Percentiles rank a stretch among this genome's conserved stretches.
Conservation (phyloP, 768 basidiomycete genomes). For the Leccinum disarticulatum region DNA sequence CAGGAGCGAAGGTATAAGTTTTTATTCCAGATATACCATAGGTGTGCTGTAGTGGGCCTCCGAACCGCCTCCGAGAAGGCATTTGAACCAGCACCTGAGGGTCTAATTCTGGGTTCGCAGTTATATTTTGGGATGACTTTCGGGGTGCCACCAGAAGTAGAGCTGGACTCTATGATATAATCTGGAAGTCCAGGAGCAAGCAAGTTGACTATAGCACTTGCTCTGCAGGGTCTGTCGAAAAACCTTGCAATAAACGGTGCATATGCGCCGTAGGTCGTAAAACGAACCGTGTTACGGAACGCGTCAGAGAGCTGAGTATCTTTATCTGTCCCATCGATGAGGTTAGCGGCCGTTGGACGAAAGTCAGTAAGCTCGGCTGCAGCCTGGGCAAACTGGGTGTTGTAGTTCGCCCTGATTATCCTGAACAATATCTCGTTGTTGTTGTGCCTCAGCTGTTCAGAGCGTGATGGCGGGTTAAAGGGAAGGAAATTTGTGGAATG, state of each 20-base stretch:
- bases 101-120: background rate
- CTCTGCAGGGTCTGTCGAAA: constrained; percentile 6
- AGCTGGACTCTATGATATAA: constrained; percentile 13
- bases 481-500: constrained; percentile 4
- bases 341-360: background rate
- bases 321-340: background rate
- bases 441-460: background rate
- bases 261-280: constrained; percentile 19
- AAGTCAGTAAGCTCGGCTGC: constrained; percentile 5
- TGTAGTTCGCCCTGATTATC: constrained; percentile 9
- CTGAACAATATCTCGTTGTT: background rate
- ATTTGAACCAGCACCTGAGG: background rate
- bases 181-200: constrained; percentile 21
- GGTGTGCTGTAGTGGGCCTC: constrained; percentile 4
- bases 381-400: constrained; percentile 4
- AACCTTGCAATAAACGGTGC: constrained; percentile 14
- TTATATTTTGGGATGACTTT: constrained; percentile 16
- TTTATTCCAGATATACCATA: constrained; percentile 1
- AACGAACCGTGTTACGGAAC: constrained; percentile 10
- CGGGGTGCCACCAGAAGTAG: constrained; percentile 17
- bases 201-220: constrained; percentile 6
- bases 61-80: background rate
- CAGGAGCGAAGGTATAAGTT: background rate
- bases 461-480: background rate
- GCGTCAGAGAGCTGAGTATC: constrained; percentile 1